phyloP scores from a whole-genome alignment of 1,284 basidiomycete genomes.

The Athelia sp. region DNA sequence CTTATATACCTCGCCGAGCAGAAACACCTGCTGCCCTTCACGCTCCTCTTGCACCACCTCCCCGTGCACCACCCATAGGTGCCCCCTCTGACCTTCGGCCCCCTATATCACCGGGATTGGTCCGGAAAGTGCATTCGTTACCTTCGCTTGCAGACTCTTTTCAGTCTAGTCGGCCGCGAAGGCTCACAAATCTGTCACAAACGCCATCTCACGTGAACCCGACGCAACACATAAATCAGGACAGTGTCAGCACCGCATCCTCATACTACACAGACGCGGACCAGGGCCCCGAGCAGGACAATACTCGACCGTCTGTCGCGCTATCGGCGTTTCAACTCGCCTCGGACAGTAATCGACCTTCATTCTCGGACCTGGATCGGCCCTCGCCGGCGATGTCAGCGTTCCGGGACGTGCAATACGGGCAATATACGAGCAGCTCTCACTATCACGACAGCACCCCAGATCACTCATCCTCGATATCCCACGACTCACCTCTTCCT shows the following conservation, averaged over 20 bases:
- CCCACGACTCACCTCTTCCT: slow-evolving; percentile 24
- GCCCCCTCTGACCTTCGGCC: slow-evolving; percentile 47
- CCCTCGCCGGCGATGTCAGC: slow-evolving; percentile 68
- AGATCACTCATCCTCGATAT: background rate
- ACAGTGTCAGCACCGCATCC: background rate
- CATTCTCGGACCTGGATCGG: background rate
- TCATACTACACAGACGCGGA: slow-evolving; percentile 5
- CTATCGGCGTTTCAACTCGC: slow-evolving; percentile 44
- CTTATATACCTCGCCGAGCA: slow-evolving; percentile 40
- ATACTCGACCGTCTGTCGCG: slow-evolving; percentile 24
- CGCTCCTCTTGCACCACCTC: slow-evolving; percentile 58
- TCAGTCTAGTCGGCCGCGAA: background rate
- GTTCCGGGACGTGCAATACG: slow-evolving; percentile 48
- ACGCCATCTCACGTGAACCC: too few relatives aligned
- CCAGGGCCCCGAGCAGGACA: slow-evolving; percentile 11
- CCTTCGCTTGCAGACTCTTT: background rate
- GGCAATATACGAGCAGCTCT: slow-evolving; percentile 8
- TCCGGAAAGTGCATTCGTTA: background rate
- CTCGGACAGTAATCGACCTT: slow-evolving; percentile 38
- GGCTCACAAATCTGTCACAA: too few relatives aligned
- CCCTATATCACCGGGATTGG: slow-evolving; percentile 27
- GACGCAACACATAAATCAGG: background rate
- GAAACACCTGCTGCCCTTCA: slow-evolving; percentile 51
- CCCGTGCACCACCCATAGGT: slow-evolving; percentile 42
- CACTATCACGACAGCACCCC: slow-evolving; percentile 28